phyloP scores from a whole-genome alignment of 495 filamentous ascomycete genomes.

The Hypoxylon rickii region DNA sequence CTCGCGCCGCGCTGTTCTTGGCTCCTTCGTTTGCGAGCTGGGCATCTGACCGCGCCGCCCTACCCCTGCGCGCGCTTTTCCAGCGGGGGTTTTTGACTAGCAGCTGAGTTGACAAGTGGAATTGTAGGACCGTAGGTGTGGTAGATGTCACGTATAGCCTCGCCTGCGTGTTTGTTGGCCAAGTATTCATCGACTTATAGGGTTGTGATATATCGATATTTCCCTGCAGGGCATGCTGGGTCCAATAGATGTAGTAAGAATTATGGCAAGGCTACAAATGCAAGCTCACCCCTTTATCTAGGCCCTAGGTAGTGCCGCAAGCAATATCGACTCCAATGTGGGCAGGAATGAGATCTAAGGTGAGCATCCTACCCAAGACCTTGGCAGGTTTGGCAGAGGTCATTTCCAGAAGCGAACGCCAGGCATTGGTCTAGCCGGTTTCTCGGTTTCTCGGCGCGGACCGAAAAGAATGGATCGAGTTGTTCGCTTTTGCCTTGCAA shows the following conservation, averaged over 20 bases:
- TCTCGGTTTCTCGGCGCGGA: slow-evolving; percentile 23
- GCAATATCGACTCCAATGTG: slow-evolving; percentile 5
- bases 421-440: slow-evolving; percentile 20
- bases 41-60: slow-evolving; percentile 10
- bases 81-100: too few relatives aligned
- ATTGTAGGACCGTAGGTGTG: too few relatives aligned
- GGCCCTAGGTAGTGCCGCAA: too few relatives aligned
- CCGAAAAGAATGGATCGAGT: slow-evolving; percentile 19
- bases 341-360: slow-evolving; percentile 26
- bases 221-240: too few relatives aligned
- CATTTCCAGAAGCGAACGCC: slow-evolving; percentile 10
- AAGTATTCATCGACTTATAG: too few relatives aligned
- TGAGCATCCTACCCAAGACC: slow-evolving; percentile 29
- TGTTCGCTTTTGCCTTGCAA: background rate
- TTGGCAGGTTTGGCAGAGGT: slow-evolving; percentile 30
- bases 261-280: slow-evolving; percentile 1
- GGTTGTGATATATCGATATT: too few relatives aligned
- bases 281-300: too few relatives aligned
- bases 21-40: slow-evolving; percentile 24
- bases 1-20: slow-evolving; percentile 9
- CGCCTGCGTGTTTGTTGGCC: too few relatives aligned
- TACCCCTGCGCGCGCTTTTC: background rate
- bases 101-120: too few relatives aligned
- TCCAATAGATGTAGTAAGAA: too few relatives aligned
- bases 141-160: too few relatives aligned